Evolutionary conservation across 139 green algal species (phyloP), one percentile per base, ranked within the genome.

Genomic region (Diplosphaera chodatii): DNA sequence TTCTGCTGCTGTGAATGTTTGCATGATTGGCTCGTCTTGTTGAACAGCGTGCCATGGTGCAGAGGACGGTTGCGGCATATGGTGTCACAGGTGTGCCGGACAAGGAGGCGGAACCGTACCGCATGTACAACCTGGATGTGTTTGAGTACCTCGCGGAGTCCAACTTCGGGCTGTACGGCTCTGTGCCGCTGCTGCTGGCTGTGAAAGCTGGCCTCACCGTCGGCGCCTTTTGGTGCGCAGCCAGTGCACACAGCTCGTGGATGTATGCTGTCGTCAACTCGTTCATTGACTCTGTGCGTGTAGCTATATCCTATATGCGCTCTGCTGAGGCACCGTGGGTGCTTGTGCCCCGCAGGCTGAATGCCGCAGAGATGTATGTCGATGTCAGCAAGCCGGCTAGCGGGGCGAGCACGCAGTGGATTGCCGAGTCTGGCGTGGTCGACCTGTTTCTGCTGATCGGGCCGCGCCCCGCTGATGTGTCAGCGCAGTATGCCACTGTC

Each of bases 61-160:
- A n/a, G n/a, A n/a, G n/a, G n/a, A n/a, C n/a, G n/a, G n/a, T n/a
- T n/a, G n/a, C n/a, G n/a, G n/a, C n/a, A n/a, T n/a, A n/a, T n/a
- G n/a, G n/a, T n/a, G n/a, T n/a, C n/a, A 55, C 64, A 76, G 59
- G 40, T 22, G 55, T 73, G 5, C 31, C 77, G 2, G 63, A 70
- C 63, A 64, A 83, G 31, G 74, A 82, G 37, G 85, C 72, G 32
- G 94, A 98, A 69, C 96, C 96, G 28, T 99, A 98, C 88, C 83
- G 96, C 30, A 81, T 99, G 70, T 99, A 98, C 88, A 99, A 98
- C 80, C 82, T 99, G 75, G 96, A 99, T 77, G 96, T 99, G 66
- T 99, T 99, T 83, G 94, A 98, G 84, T 98, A 99, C 78, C 64
- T 90, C 29, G 41, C 85, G 16, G 84, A 96, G 55, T 93, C 86